Evolutionary conservation across 73 alveolate genomes (phyloP).

Genomic region (Paramecium caudatum): DNA sequence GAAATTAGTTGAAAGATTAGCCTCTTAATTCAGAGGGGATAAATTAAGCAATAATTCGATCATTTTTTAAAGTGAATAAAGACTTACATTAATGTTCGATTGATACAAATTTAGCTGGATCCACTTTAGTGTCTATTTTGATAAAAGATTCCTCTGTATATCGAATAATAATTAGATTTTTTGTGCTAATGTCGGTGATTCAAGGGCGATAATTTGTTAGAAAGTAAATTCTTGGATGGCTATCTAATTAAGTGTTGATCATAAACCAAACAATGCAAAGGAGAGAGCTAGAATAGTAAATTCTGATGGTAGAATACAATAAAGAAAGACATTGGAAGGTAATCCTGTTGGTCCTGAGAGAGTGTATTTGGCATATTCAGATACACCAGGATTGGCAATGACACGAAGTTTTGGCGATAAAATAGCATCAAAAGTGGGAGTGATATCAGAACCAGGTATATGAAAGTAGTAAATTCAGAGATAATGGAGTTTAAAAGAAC

Average conservation of each 20-base stretch:
- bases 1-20: not conserved
- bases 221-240: constrained; percentile 76
- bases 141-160: not conserved
- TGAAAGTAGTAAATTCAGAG: not conserved
- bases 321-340: constrained; percentile 66
- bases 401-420: constrained; percentile 83
- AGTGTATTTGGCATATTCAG: constrained; percentile 78
- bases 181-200: constrained; percentile 83
- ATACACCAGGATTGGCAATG: constrained; percentile 87
- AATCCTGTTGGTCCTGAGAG: constrained; percentile 81
- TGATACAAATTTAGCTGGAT: constrained; percentile 50
- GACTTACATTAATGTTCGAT: not conserved
- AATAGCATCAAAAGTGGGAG: constrained; percentile 80
- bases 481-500: constrained; percentile 21
- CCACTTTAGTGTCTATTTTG: not conserved
- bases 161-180: constrained; percentile 33
- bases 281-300: constrained; percentile 80
- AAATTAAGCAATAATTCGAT: constrained; percentile 38
- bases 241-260: constrained; percentile 79
- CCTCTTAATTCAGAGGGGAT: constrained; percentile 39
- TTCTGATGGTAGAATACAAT: constrained; percentile 80
- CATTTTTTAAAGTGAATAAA: constrained; percentile 36
- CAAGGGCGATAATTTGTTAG: constrained; percentile 77
- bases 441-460: constrained; percentile 82
- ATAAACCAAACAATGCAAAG: constrained; percentile 82